Conservation (phyloP, 139 green algal species). For the Micractinium conductrix region DNA sequence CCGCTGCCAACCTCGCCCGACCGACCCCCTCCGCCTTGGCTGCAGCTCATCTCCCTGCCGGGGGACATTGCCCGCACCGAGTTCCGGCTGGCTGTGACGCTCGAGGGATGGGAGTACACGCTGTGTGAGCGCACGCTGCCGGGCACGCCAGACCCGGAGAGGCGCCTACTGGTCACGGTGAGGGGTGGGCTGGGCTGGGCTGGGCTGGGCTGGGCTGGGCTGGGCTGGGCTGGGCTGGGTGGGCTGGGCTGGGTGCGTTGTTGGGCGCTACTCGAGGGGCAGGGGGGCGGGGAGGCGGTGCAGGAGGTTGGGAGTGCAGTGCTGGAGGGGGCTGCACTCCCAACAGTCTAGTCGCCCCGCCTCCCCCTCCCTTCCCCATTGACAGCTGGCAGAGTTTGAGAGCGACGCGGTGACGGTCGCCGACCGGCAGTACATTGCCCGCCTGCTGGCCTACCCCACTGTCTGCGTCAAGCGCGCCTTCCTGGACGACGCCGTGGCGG, state of each 20-base stretch:
- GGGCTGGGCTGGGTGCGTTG: too few relatives aligned
- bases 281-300: too few relatives aligned
- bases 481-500: conserved; percentile 31
- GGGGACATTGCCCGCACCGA: conserved; percentile 56
- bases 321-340: too few relatives aligned
- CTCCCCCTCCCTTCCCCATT: not conserved
- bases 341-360: too few relatives aligned
- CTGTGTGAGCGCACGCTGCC: conserved; percentile 54
- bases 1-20: too few relatives aligned
- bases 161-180: conserved; percentile 62
- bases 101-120: conserved; percentile 57
- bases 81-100: conserved; percentile 56
- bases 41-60: conserved; percentile 63
- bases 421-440: conserved; percentile 37
- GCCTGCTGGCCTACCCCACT: conserved; percentile 62
- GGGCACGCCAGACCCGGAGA: conserved; percentile 33
- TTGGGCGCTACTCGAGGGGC: too few relatives aligned
- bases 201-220: not conserved
- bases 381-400: conserved; percentile 61
- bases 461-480: conserved; percentile 49
- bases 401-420: conserved; percentile 46
- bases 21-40: too few relatives aligned
- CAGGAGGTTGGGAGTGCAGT: too few relatives aligned
- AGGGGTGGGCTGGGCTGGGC: not conserved
- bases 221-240: not conserved